Evolutionary conservation across 1,284 basidiomycete species (phyloP), one percentile per base, ranked within the genome.

Genomic region (Mycena citricolor): DNA sequence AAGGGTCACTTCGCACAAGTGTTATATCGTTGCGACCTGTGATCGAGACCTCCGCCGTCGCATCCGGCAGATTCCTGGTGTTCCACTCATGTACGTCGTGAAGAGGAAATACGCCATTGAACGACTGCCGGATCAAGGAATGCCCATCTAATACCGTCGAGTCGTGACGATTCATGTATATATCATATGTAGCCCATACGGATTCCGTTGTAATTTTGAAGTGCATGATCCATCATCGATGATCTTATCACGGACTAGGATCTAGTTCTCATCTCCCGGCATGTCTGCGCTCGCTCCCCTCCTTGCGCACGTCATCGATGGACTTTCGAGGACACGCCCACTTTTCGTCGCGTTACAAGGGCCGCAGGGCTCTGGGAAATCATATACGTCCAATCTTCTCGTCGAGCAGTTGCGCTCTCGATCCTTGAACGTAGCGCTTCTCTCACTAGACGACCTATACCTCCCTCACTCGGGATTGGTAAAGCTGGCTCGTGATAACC

Each of bases 11-110:
- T 83, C 92, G 17, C 93, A 95, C 71, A 90, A 94, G 63, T 98
- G 95, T 68, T 99, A 92, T 66, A 88, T 99, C 57, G 94, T 99
- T 21, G 97, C 97, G 13, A 99, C 97, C 24, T 99, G 97, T 62
- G 97, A 99, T 77, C 76, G 94, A 48, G 95, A 98, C 60, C 77
- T 99, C 29, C 79, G 97, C 29, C 74, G 94, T 38, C 77, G 97
- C 42, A 86, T 99, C 63, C 79, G 97, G 26, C 94, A 97, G 65
- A 79, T 97, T 22, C 94, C 94, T 23, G 94, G 94, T 47, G 89
- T 97, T 28, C 94, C 94, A 38, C 73, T 97, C 52, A 95, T 97
- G 94, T 97, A 95, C 63, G 95, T 97, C 59, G 90, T 92, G 54
- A 82, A 83, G 62, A 76, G 89, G 60, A 74, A 85, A 61, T 97